Percentiles rank a stretch among this genome's conserved stretches.
phyloP scores from a whole-genome alignment of 768 basidiomycete genomes.

The Boletus rubescentipes region DNA sequence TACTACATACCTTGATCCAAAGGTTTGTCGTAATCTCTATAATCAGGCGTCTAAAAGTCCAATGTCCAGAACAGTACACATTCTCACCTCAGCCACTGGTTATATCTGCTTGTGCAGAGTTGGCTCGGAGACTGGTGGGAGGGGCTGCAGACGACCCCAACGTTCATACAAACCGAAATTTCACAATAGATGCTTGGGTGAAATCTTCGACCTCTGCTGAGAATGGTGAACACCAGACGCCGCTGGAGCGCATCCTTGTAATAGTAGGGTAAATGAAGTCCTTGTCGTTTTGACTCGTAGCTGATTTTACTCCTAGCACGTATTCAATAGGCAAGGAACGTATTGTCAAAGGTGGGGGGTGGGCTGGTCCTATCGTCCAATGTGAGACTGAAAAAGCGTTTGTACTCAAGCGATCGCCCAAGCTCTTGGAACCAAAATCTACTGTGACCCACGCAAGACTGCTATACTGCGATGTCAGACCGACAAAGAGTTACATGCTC shows the following conservation, averaged over 20 bases:
- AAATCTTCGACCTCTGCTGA: constrained; percentile 25
- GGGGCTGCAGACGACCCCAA: constrained; percentile 31
- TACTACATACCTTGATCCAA: constrained; percentile 93
- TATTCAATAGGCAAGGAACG: constrained; percentile 98
- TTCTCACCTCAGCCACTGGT: constrained; percentile 97
- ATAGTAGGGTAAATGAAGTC: constrained; percentile 62
- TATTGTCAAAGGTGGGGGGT: constrained; percentile 82
- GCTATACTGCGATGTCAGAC: constrained; percentile 81
- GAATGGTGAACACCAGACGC: constrained; percentile 37
- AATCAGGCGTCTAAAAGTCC: background rate
- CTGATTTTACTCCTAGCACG: constrained; percentile 52
- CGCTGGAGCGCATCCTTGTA: constrained; percentile 47
- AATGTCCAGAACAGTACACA: constrained; percentile 58
- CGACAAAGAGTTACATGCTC: constrained; percentile 75
- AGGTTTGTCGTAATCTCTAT: constrained; percentile 39
- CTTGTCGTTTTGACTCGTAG: background rate
- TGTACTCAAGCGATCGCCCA: constrained; percentile 72
- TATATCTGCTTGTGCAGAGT: constrained; percentile 86
- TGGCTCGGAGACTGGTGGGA: constrained; percentile 63
- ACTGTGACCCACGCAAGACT: constrained; percentile 83
- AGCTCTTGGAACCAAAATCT: constrained; percentile 78
- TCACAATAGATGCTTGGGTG: constrained; percentile 56
- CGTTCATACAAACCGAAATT: constrained; percentile 21
- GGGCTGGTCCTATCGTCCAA: background rate
- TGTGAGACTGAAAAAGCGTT: background rate